Conservation (phyloP, 495 filamentous ascomycete species). For the Wilcoxina mikolae region DNA sequence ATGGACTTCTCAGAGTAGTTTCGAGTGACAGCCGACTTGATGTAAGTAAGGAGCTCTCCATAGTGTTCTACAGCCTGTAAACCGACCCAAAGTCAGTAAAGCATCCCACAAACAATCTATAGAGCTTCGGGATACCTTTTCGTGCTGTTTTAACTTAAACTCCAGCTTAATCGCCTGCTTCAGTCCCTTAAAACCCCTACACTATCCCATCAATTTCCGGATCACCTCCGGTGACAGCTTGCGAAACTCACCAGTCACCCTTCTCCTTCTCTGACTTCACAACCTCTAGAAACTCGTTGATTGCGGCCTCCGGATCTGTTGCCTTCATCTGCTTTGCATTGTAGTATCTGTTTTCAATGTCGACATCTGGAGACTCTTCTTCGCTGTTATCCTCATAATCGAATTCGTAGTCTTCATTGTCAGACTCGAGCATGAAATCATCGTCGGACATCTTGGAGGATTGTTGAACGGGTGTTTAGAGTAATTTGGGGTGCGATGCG, state of each 20-base stretch:
- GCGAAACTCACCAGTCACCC: constrained; percentile 59
- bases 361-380: constrained; percentile 73
- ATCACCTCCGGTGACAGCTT: not conserved
- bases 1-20: constrained; percentile 99
- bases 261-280: constrained; percentile 75
- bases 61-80: constrained; percentile 86
- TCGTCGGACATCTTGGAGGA: constrained; percentile 74
- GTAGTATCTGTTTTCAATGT: constrained; percentile 99
- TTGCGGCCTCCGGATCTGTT: constrained; percentile 70
- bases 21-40: constrained; percentile 88
- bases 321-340: constrained; percentile 95
- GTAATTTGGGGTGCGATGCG: not conserved
- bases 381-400: constrained; percentile 89
- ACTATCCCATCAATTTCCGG: constrained; percentile 16
- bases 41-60: constrained; percentile 86
- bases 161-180: constrained; percentile 97
- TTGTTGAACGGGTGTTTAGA: no score
- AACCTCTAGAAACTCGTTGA: constrained; percentile 80
- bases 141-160: constrained; percentile 72
- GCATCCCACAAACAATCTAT: not conserved
- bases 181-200: constrained; percentile 84
- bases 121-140: constrained; percentile 45
- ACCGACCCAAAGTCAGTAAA: constrained; percentile 7
- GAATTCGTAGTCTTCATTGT: constrained; percentile 92
- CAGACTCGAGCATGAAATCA: constrained; percentile 98